These are phyloP conservation scores for Beauveria scarabaeidicola DNA, from an alignment of 2,329 filamentous ascomycete genomes.

Conservation along the genomic window DNA sequence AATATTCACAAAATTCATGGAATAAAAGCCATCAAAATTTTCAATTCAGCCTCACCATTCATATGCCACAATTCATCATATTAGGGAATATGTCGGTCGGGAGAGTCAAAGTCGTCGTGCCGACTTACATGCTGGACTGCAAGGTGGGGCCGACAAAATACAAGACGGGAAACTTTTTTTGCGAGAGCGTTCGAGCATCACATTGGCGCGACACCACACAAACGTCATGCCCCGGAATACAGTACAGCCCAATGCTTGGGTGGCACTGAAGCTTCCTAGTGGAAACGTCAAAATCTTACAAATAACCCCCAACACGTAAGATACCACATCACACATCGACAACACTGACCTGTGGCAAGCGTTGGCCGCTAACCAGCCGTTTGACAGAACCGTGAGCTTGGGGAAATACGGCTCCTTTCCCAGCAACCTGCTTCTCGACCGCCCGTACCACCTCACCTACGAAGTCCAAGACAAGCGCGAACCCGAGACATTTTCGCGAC, in stretches of 20 bases:
- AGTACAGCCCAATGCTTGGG: slow-evolving; percentile 50
- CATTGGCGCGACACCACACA: slow-evolving; percentile 1
- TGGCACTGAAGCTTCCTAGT: slow-evolving; percentile 50
- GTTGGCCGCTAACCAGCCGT: neutral
- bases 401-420: slow-evolving; percentile 92
- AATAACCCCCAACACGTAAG: slow-evolving; percentile 52
- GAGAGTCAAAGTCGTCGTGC: neutral
- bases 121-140: slow-evolving; percentile 1
- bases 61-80: neutral
- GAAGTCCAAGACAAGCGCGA: slow-evolving; percentile 69
- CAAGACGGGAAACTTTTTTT: slow-evolving; percentile 8
- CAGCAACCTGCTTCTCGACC: slow-evolving; percentile 80
- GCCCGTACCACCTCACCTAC: slow-evolving; percentile 86
- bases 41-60: neutral
- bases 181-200: neutral
- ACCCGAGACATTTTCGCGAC: slow-evolving; percentile 54
- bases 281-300: slow-evolving; percentile 50
- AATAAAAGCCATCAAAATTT: neutral
- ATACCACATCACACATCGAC: neutral
- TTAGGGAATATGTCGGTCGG: neutral
- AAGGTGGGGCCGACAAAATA: slow-evolving; percentile 1
- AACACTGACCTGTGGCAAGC: neutral
- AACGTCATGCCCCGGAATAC: slow-evolving; percentile 22
- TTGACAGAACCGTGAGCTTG: slow-evolving; percentile 68
- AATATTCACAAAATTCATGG: neutral